phyloP scores from a whole-genome alignment of 768 basidiomycete genomes.

The Podaxis pistillaris region DNA sequence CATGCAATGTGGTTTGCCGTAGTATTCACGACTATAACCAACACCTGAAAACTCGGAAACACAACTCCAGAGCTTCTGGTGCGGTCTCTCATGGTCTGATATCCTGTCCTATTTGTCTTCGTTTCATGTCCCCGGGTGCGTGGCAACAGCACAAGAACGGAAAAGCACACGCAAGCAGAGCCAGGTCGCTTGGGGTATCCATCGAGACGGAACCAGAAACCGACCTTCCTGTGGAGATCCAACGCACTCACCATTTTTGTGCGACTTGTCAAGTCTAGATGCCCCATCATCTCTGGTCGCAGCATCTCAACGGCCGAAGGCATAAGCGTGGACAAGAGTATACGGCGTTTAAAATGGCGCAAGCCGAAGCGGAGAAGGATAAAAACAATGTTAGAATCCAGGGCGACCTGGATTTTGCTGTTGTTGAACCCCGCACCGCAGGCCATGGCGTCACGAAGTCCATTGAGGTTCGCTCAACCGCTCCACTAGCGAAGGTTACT shows the following conservation, averaged over 20 bases:
- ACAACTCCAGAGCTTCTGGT: background rate
- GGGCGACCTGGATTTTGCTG: slow-evolving; percentile 47
- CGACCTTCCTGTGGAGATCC: background rate
- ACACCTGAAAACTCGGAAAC: slow-evolving; percentile 23
- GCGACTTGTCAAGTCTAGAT: background rate
- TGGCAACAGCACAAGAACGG: slow-evolving; percentile 8
- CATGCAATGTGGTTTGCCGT: slow-evolving; percentile 34
- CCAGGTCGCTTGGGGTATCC: background rate
- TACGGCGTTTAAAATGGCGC: slow-evolving; percentile 31
- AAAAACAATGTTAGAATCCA: slow-evolving; percentile 48
- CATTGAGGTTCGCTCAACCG: slow-evolving; percentile 25
- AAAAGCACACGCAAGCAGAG: background rate
- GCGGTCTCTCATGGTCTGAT: background rate
- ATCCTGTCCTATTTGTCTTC: slow-evolving; percentile 1
- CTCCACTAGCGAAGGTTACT: slow-evolving; percentile 25
- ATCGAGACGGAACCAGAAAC: background rate
- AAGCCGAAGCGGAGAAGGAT: slow-evolving; percentile 54
- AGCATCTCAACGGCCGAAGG: background rate
- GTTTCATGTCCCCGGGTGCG: background rate
- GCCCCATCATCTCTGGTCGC: background rate
- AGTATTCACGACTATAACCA: slow-evolving; percentile 18
- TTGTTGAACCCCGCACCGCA: slow-evolving; percentile 37
- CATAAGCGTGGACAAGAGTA: background rate
- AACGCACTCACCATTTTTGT: background rate
- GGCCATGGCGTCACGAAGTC: slow-evolving; percentile 18